Percentiles rank a stretch among this genome's conserved stretches.
phyloP scores from a whole-genome alignment of 169 alveolate species.

The Plasmodium gaboni region DNA sequence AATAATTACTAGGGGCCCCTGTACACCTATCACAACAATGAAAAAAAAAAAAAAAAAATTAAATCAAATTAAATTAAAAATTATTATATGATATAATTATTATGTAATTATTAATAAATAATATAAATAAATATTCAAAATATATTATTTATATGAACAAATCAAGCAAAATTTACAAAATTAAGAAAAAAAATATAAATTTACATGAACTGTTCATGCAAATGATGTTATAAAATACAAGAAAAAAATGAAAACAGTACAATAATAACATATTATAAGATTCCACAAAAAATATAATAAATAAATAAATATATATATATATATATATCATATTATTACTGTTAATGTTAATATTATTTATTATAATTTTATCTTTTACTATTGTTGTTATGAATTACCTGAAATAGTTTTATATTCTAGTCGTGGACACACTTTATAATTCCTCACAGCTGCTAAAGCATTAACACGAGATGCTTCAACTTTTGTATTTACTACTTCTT shows the following conservation, averaged over 20 bases:
- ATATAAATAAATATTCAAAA: too few species aligned
- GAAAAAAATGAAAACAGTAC: too few species aligned
- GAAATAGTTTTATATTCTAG: conserved; percentile 97
- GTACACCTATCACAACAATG: conserved; percentile 88
- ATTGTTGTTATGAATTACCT: conserved; percentile 30
- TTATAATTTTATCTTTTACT: not conserved
- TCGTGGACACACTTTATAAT: conserved; percentile 95
- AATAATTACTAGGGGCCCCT: conserved; percentile 99
- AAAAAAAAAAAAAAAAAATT: not conserved
- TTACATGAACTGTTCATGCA: too few species aligned
- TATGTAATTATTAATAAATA: too few species aligned
- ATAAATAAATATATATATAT: not conserved
- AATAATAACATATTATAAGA: too few species aligned
- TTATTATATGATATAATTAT: not conserved
- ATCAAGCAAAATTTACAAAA: too few species aligned
- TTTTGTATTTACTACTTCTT: conserved; percentile 75
- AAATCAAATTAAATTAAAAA: not conserved
- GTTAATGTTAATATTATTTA: not conserved
- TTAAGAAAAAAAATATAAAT: too few species aligned
- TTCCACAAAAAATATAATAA: not conserved
- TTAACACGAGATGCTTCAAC: conserved; percentile 86
- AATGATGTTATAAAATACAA: too few species aligned
- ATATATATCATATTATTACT: not conserved
- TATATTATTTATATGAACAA: too few species aligned
- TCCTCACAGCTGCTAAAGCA: conserved; percentile 93